phyloP scores from a whole-genome alignment of 73 alveolate genomes.

The Symbiodinium pilosum region DNA sequence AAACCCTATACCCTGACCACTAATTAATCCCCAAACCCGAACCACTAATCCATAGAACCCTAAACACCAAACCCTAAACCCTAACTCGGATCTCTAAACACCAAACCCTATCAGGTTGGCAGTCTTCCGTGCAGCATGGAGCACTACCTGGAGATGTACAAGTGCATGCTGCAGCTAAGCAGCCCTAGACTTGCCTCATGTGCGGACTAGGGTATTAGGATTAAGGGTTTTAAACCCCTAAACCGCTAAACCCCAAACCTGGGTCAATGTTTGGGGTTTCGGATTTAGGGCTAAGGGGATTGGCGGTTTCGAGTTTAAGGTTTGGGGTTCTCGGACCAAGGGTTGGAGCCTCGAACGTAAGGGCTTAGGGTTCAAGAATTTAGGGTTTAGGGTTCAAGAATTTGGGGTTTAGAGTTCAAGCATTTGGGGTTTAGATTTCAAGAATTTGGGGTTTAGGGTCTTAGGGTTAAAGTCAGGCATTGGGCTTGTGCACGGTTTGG shows the following conservation, averaged over 20 bases:
- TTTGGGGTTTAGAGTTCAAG: too few species aligned
- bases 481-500: too few species aligned
- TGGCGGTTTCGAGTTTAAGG: not conserved
- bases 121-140: slow-evolving; percentile 56
- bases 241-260: too few species aligned
- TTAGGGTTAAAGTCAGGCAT: too few species aligned
- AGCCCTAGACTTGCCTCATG: too few species aligned
- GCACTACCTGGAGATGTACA: slow-evolving; percentile 47
- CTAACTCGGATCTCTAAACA: not conserved
- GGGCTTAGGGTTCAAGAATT: not conserved
- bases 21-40: not conserved
- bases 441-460: too few species aligned
- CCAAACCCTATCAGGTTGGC: not conserved
- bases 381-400: too few species aligned
- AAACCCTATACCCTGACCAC: not conserved
- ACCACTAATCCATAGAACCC: too few species aligned
- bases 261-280: not conserved
- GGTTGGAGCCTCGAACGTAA: not conserved
- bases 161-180: slow-evolving; percentile 55
- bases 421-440: too few species aligned
- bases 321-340: not conserved
- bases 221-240: too few species aligned
- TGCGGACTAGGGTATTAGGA: too few species aligned
- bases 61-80: not conserved
- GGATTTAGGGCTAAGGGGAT: not conserved